Evolutionary conservation across 345 rosid genomes (phyloP), one percentile per base, ranked within the genome.

Genomic region (Clausena lansium): DNA sequence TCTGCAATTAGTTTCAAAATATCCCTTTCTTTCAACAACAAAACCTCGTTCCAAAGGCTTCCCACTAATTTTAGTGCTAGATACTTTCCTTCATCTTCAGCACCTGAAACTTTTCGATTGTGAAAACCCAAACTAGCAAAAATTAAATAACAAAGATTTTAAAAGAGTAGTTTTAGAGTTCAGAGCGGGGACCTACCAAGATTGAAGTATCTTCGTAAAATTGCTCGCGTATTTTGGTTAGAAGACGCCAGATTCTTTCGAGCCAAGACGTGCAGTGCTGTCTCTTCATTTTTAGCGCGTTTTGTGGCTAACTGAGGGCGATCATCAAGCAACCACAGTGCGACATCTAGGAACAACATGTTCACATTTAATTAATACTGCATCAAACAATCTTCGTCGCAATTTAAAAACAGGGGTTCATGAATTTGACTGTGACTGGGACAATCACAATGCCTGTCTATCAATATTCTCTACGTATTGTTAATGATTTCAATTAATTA

Each of bases 301-400:
- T 3, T 5, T 2, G 58, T 54, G 4, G 58, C 58, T 54, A 54
- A 54, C 17, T 54, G 20, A 13, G 20, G 73, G 10, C 20, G 8
- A 19, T n/a, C 19, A 1, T 0, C 1, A 19, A 76, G 52, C 67
- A 81, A n/a, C 3, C 52, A 0, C 41, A 75, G 3, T 0, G 79
- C 83, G 38, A 75, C 9, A 38, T 75, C 83, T 75, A 13, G 13
- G 2, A 60, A 35, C 38, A 71, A 71, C 30, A 2, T 30, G 20
- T 47, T 10, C 2, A 54, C 52, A 39, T 30, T 30, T 30, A 19
- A 24, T 55, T 20, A 55, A 9, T 20, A 55, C 60, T 20, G 60
- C 24, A 55, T 4, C 60, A 20, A 52, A 0, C 57, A 22, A 55
- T 58, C 7, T 22, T 58, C 22, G 27, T 20, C 22, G 61, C 61